A percentile compares a stretch with the other conserved stretches of the same genome.
phyloP scores from a whole-genome alignment of 2,329 filamentous ascomycete genomes.

The Fusarium tjaetaba region DNA sequence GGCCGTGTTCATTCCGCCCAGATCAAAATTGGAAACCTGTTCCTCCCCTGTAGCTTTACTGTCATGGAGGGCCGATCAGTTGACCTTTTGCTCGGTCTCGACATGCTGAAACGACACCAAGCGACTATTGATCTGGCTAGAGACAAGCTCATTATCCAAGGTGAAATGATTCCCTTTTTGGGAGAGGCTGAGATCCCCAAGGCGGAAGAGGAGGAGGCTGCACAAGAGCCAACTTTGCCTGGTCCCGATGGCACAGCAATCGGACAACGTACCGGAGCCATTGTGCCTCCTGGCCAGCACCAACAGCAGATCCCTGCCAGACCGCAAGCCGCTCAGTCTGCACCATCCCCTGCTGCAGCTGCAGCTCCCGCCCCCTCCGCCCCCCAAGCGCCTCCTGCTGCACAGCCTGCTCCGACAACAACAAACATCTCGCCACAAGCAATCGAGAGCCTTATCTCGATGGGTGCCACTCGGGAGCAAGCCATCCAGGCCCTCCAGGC shows the following conservation, averaged over 20 bases:
- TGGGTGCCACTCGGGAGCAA: conserved; percentile 81
- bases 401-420: conserved; percentile 40
- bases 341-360: conserved; percentile 42
- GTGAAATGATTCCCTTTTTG: conserved; percentile 87
- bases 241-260: conserved; percentile 92
- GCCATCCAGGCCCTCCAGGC: conserved; percentile 85
- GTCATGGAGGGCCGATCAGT: conserved; percentile 99
- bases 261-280: conserved; percentile 82
- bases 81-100: conserved; percentile 89
- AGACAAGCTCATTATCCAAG: conserved; percentile 88
- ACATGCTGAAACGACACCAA: conserved; percentile 97
- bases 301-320: conserved; percentile 26
- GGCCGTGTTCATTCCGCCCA: conserved; percentile 95
- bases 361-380: conserved; percentile 43
- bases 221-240: conserved; percentile 83
- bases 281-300: conserved; percentile 54
- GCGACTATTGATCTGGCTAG: conserved; percentile 88
- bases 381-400: conserved; percentile 42
- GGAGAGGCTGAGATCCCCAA: conserved; percentile 96
- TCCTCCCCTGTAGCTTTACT: conserved; percentile 93
- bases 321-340: conserved; percentile 39
- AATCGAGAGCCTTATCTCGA: conserved; percentile 77
- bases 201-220: conserved; percentile 76
- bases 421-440: conserved; percentile 66
- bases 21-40: conserved; percentile 89